Evolutionary conservation across 2,329 filamentous ascomycete genomes (phyloP).

Genomic region (Exophiala dermatitidis): DNA sequence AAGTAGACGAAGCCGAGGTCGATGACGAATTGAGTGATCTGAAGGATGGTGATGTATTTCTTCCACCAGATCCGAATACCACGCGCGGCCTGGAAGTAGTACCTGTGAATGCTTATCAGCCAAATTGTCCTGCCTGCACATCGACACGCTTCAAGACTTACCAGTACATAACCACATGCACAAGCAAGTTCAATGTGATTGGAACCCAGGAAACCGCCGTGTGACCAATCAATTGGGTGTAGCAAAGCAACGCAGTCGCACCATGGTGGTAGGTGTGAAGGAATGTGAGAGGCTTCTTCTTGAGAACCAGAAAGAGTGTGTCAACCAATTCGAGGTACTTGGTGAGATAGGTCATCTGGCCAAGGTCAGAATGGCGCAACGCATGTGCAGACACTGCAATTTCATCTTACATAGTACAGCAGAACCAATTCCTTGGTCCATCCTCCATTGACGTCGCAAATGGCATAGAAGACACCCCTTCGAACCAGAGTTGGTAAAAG

Average conservation of each 20-base stretch:
- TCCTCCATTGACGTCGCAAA: conserved; percentile 69
- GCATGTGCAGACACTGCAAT: neutral
- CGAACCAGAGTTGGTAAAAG: conserved; percentile 74
- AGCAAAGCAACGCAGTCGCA: conserved; percentile 93
- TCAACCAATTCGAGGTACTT: conserved; percentile 95
- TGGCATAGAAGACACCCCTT: conserved; percentile 78
- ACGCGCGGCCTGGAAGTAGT: conserved; percentile 98
- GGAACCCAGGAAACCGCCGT: conserved; percentile 93
- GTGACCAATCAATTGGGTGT: conserved; percentile 88
- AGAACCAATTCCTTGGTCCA: conserved; percentile 92
- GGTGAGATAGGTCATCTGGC: conserved; percentile 90
- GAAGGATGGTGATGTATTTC: conserved; percentile 96
- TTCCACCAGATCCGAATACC: conserved; percentile 98
- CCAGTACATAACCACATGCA: conserved; percentile 99
- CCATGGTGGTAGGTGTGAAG: conserved; percentile 99
- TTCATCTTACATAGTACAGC: conserved; percentile 79
- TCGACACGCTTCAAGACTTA: conserved; percentile 43
- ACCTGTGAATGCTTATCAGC: conserved; percentile 63
- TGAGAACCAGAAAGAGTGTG: conserved; percentile 93
- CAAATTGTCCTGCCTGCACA: neutral
- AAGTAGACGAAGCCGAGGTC: conserved; percentile 98
- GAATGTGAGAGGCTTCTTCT: conserved; percentile 99
- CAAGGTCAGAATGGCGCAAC: conserved; percentile 6
- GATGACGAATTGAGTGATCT: conserved; percentile 95
- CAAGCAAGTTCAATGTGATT: conserved; percentile 83